Evolutionary conservation across 2,329 filamentous ascomycete species (phyloP), one percentile per base, ranked within the genome.

Genomic region (Hypoxylon sp.): DNA sequence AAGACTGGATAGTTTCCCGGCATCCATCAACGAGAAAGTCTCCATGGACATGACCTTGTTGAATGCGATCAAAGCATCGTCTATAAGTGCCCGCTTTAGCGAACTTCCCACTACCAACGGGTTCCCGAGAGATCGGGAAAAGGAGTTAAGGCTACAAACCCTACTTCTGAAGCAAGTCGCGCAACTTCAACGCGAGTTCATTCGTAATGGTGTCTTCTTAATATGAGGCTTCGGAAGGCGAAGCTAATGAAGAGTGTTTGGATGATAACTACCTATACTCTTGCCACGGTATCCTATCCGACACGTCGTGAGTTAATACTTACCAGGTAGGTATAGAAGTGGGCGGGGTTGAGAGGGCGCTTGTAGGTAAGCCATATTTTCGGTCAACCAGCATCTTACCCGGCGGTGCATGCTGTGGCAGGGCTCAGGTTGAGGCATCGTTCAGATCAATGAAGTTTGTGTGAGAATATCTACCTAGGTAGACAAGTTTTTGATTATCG

Each of bases 31-130:
- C 1, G 70, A 72, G 34, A 70, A 68, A 1, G 71, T 68, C 30
- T 74, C 70, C 70, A 74, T 70, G 0, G 67, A 44, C 69, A 72
- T 72, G 26, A 73, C 59, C 1, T 69, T 37, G 19, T 71, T 69
- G 28, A 73, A 72, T 0, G 71, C 54, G 8, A 65, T 51, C 3
- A 73, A 51, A 3, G 70, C 65, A 4, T 74, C 66, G 53, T 73
- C 69, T 73, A 73, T 53, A 10, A 72, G 59, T 2, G 71, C 69
- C 26, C 70, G 63, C 65, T 69, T 56, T 17, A 13, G 30, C 55
- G 39, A 26, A 6, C 17, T 46, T 15, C 20, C 20, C 20, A 24
- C 10, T 15, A 6, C 1, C 2, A 4, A 10, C 11, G 26, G 13
- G 4, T 13, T 24, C 13, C 43, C 6, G n/a, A 37, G 32, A 34